Evolutionary conservation across 2,329 filamentous ascomycete genomes (phyloP), one percentile per base, ranked within the genome.

Genomic region (Epichloe sibirici): DNA sequence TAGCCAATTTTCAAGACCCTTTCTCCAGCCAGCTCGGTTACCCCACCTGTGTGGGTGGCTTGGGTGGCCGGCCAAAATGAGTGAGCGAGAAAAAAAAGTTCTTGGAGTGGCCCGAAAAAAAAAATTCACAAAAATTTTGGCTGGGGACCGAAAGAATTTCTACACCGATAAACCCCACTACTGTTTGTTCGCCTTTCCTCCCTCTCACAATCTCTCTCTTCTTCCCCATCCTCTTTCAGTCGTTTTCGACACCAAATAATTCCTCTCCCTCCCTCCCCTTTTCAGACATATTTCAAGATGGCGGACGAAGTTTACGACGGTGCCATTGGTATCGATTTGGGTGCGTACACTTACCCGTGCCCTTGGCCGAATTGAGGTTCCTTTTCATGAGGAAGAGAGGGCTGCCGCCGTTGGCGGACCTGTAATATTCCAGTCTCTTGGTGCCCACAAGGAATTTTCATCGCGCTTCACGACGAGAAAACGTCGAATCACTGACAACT

Each of bases 281-380:
- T 63, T 58, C 55, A 61, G 58, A 63, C 61, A 57, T 61, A 55
- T 43, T 63, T 63, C 66, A 88, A 76, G 71, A 96, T 96, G 91
- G 85, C 88, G 73, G 90, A 95, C 74, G 91, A 96, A 85, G 85
- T 94, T 68, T 98, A 97, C 75, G 93, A 98, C 74, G 93, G 93
- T 87, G 93, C 93, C 83, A 89, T 97, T 79, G 93, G 93, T 84
- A 98, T 98, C 79, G 93, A 98, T 85, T 83, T 98, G 78, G 93
- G 91, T 95, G 79, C 68, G 85, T 77, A 47, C 8, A 34, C 15
- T 45, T 21, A 17, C 13, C 21, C 48, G 25, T n/a, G 21, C 34
- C 44, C 11, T 31, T 23, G 12, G 15, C 15, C 25, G 35, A 31
- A 13, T 23, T 38, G 40, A 25, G 21, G 21, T 50, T 25, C 8